Base-by-base conservation (phyloP, 371 early-diverging fungal genomes). In the Mortierella sp. region DNA sequence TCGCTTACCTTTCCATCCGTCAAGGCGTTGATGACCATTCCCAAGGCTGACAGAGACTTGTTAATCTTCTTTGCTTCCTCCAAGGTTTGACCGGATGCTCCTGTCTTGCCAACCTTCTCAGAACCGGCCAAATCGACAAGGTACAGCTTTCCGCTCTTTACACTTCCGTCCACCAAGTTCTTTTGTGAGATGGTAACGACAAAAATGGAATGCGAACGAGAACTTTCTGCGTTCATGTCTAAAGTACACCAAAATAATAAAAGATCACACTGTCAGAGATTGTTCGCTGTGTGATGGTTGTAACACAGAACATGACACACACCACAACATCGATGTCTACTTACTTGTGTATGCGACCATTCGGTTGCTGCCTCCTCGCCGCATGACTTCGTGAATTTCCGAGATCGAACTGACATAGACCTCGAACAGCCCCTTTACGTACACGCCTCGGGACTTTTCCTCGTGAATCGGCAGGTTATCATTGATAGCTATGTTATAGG, bases 31-130 rank as follows among this genome's bases (percentile, higher is more conserved):
- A 99, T 99, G 61, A 99, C 99, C 94, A 96, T 99, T 51, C 99
- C 99, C 19, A 99, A 86, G 0, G 97, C 94, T 2, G 96, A 94
- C 14, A 99, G 85, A 0, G 98, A 98, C 84, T 95, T 98, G 87
- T 99, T 99, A 82, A 99, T 99, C 82, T 96, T 97, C 81, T 98
- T 98, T 62, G 99, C 99, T 81, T 99, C 99, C 85, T 99, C 98
- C 39, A 99, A 82, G 12, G 99, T 95, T 78, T 97, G 96, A 19
- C 99, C 98, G 4, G 97, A 95, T 2, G 99, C 99, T 65, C 98
- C 97, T 17, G 99, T 99, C 82, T 98, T 96, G 50, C 95, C 95
- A 19, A 97, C 90, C 85, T 97, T 97, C 87, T 99, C 99, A 27
- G 99, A 99, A 79, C 99, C 99, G 39, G 99, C 99, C 76, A 99